Percentiles rank a stretch among this genome's conserved stretches.
Evolutionary conservation across 139 green algal species (phyloP).

Genomic region (Edaphochlamys debaryana): DNA sequence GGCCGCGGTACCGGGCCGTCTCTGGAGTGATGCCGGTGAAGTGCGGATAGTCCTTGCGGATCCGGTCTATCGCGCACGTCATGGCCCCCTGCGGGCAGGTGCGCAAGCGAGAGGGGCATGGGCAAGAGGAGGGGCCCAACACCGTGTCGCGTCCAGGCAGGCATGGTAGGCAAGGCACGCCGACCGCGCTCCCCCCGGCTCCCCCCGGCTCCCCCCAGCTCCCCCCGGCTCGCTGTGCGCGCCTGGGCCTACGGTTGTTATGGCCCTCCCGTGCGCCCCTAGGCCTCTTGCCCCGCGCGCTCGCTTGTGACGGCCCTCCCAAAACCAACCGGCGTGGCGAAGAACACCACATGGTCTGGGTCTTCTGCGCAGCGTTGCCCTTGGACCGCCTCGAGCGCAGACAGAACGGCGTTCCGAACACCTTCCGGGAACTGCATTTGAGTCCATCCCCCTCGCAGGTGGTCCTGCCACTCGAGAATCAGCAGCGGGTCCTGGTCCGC

Average conservation of each 20-base stretch:
- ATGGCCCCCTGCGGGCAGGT: background rate
- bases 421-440: background rate
- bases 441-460: background rate
- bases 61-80: no score
- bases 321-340: background rate
- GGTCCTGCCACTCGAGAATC: background rate
- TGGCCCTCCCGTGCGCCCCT: no score
- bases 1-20: background rate
- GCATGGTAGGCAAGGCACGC: background rate
- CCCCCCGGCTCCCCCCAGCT: no score
- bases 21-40: background rate
- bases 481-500: background rate
- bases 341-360: background rate
- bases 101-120: background rate
- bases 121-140: background rate
- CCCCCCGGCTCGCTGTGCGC: no score
- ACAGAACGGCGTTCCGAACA: background rate
- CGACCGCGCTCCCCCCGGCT: no score
- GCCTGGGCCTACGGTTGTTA: no score
- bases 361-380: background rate
- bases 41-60: no score
- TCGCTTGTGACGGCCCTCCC: background rate
- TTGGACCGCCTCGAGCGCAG: background rate
- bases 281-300: no score
- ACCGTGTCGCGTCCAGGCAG: background rate